phyloP scores from a whole-genome alignment of 495 filamentous ascomycete genomes.

The Penicillium desertorum region DNA sequence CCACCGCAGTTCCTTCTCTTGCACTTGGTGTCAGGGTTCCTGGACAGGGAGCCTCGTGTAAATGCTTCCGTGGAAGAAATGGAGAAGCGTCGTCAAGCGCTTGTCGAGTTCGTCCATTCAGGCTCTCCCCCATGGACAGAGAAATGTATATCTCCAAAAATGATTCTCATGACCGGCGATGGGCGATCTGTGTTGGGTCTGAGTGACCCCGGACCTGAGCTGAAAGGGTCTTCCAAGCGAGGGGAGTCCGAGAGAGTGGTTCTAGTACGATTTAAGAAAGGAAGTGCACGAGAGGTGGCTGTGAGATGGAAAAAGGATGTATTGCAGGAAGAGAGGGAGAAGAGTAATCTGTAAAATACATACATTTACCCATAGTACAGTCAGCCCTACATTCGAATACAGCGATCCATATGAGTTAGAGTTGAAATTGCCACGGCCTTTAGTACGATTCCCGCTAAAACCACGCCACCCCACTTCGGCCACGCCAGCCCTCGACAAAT shows the following conservation, averaged over 20 bases:
- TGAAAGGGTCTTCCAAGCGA: slow-evolving; percentile 57
- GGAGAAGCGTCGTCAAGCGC: slow-evolving; percentile 50
- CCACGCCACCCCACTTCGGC: slow-evolving; percentile 18
- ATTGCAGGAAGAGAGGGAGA: slow-evolving; percentile 27
- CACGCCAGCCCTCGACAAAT: slow-evolving; percentile 44
- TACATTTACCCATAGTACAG: background rate
- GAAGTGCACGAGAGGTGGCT: slow-evolving; percentile 53
- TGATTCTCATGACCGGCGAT: slow-evolving; percentile 56
- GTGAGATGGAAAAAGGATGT: slow-evolving; percentile 55
- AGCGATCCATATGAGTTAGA: background rate
- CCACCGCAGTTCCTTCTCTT: slow-evolving; percentile 88
- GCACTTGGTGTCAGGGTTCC: slow-evolving; percentile 60
- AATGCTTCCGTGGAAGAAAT: slow-evolving; percentile 37
- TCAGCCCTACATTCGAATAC: background rate
- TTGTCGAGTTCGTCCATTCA: slow-evolving; percentile 58
- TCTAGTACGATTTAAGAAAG: slow-evolving; percentile 62
- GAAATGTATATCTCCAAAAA: slow-evolving; percentile 73
- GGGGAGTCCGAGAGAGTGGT: slow-evolving; percentile 77
- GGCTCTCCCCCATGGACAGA: slow-evolving; percentile 67
- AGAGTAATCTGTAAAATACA: slow-evolving; percentile 33
- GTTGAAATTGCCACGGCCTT: slow-evolving; percentile 29
- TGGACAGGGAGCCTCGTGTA: slow-evolving; percentile 45
- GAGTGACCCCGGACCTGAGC: slow-evolving; percentile 69
- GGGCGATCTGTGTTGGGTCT: slow-evolving; percentile 63
- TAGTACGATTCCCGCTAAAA: slow-evolving; percentile 1